Percentiles rank a stretch among this genome's conserved stretches.
Conservation (phyloP, 495 filamentous ascomycete genomes). For the Talaromyces liani region DNA sequence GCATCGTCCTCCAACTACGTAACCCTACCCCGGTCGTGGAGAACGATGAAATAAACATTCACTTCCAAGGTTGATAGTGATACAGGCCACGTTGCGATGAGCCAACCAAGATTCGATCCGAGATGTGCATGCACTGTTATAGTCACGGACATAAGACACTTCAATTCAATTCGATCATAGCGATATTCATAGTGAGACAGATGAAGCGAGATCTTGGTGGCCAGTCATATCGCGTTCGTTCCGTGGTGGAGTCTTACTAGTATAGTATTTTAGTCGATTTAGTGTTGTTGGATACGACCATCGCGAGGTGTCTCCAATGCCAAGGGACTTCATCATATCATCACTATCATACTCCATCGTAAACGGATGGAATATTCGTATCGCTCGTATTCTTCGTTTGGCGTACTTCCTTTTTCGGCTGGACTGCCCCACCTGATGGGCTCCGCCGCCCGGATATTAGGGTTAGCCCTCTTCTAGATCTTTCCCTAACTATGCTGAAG, state of each 20-base stretch:
- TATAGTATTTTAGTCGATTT: not conserved
- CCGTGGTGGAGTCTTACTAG: not conserved
- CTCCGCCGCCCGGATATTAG: not conserved
- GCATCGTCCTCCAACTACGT: not conserved
- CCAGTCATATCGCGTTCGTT: not conserved
- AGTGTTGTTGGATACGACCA: not conserved
- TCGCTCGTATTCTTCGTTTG: not conserved
- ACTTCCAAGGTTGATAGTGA: too few relatives aligned
- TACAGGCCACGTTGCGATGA: not conserved
- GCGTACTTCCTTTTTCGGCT: slow-evolving; percentile 1
- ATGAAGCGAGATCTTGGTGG: not conserved
- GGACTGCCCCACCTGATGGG: not conserved
- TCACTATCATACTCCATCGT: too few relatives aligned
- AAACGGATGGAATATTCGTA: not conserved
- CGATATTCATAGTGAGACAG: not conserved
- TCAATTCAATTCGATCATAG: not conserved
- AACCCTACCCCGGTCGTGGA: not conserved
- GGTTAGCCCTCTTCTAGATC: not conserved
- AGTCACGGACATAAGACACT: not conserved
- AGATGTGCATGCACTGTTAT: not conserved
- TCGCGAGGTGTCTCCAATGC: not conserved
- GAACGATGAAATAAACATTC: not conserved
- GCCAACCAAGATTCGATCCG: not conserved
- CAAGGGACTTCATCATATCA: not conserved
- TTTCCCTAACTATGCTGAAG: not conserved